phyloP scores from a whole-genome alignment of 2,329 filamentous ascomycete genomes.

The Fusarium sterilihyphosum region DNA sequence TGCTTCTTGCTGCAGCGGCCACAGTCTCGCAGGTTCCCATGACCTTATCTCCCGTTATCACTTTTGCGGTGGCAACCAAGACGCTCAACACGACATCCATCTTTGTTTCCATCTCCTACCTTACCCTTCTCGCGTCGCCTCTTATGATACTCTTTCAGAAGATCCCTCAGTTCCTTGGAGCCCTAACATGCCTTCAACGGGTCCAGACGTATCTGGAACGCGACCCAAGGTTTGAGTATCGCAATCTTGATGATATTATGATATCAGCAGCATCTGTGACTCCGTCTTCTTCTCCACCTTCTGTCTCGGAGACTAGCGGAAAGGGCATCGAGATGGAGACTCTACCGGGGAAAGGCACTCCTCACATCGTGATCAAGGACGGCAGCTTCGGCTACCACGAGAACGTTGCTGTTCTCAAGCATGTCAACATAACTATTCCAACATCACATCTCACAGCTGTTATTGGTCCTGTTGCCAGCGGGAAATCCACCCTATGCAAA shows the following conservation, averaged over 20 bases:
- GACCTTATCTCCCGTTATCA: conserved; percentile 47
- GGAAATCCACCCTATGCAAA: conserved; percentile 52
- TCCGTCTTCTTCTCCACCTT: not conserved
- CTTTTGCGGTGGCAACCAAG: conserved; percentile 47
- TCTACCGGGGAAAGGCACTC: not conserved
- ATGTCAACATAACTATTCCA: conserved; percentile 22
- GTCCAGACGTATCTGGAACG: not conserved
- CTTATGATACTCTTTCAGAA: not conserved
- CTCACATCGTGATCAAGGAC: not conserved
- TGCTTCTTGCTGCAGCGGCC: conserved; percentile 35
- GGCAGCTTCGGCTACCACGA: conserved; percentile 38
- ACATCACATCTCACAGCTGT: conserved; percentile 44
- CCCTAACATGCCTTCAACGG: not conserved
- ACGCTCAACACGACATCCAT: conserved; percentile 46
- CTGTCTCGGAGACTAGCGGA: rapidly evolving
- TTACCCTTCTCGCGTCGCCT: not conserved
- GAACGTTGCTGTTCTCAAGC: conserved; percentile 19
- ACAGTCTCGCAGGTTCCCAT: conserved; percentile 45
- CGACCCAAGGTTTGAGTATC: not conserved
- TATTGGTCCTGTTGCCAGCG: conserved; percentile 49
- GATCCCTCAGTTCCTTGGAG: not conserved
- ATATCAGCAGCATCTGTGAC: rapidly evolving
- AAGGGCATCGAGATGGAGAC: not conserved
- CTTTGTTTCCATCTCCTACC: conserved; percentile 7
- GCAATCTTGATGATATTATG: rapidly evolving